Base-by-base conservation (phyloP, 163 green algal species). In the Picocystis sp. region DNA sequence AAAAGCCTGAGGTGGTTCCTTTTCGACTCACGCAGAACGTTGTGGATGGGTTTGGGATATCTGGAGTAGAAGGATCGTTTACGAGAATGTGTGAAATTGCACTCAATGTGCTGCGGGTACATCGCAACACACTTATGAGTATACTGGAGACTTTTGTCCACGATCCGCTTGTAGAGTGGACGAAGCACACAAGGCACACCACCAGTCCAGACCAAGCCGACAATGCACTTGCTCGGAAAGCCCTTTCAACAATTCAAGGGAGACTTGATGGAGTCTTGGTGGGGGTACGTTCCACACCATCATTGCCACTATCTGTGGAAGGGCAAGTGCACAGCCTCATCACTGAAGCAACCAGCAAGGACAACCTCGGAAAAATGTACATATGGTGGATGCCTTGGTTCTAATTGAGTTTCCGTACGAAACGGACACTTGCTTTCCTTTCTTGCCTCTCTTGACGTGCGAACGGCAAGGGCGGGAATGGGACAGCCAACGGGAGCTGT, bases 151-250 rank as follows among this genome's bases (percentile, higher is more conserved):
- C 87, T 3, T 96, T 97, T 55, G 73, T 98, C 48, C 81, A 96
- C 52, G 90, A 98, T 69, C 90, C 90, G 1, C 70, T 98, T 52
- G 80, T 96, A 41, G 87, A 97, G 56, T 98, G 90, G 90, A 68
- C 65, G 1, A 73, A 70, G 23, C 50, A 3, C 29, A 21, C 11
- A 23, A 54, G 50, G 13, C 52, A 43, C 6, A 34, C 52, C 52
- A 62, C 25, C 17, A 38, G 44, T 22, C 22, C 19, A 62, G 21
- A 19, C 19, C 19, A 62, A 58, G 45, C 14, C 3, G 25, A 66
- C 54, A 55, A 60, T 34, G 9, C 3, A 49, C 62, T 83, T 43
- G 80, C 81, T 25, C 73, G 81, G 60, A 78, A 91, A 47, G 87
- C 86, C 1, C 63, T 97, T 47, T 66, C 65, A 11, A 92, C 81